These are phyloP conservation scores for Botrytis tulipae DNA, from an alignment of 2,329 filamentous ascomycete species.

Conservation along the genomic window DNA sequence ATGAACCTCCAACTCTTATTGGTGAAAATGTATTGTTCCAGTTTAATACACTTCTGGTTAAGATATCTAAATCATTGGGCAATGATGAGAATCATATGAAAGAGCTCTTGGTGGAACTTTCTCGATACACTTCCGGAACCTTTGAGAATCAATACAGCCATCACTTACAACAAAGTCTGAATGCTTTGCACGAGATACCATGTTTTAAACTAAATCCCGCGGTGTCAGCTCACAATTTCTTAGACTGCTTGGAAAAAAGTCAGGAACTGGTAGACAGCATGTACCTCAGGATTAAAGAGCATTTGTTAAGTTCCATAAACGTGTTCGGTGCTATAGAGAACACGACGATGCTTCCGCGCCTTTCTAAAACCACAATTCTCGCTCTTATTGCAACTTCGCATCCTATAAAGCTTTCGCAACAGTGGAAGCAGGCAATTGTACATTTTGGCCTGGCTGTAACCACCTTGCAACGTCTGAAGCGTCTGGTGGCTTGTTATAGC, in stretches of 20 bases:
- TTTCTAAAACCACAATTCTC: constrained; percentile 26
- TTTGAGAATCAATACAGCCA: constrained; percentile 24
- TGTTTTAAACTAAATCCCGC: background rate
- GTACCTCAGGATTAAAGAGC: background rate
- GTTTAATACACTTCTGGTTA: background rate
- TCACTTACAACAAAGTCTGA: constrained; percentile 23
- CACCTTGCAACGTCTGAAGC: constrained; percentile 30
- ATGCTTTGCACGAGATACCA: constrained; percentile 22
- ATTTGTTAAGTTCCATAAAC: background rate
- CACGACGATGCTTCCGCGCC: constrained; percentile 23
- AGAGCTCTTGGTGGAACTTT: constrained; percentile 24
- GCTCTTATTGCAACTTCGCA: constrained; percentile 19
- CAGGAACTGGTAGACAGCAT: background rate
- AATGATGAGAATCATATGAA: background rate
- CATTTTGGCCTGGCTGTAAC: constrained; percentile 28
- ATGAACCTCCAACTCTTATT: background rate
- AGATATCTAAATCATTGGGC: too few relatives aligned
- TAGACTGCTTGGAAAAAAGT: background rate
- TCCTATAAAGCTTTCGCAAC: background rate
- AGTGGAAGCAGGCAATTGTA: constrained; percentile 26
- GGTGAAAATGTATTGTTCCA: background rate
- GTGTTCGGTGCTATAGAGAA: background rate
- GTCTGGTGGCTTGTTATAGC: constrained; percentile 39
- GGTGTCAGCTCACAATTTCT: background rate
- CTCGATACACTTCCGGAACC: constrained; percentile 13